These are phyloP conservation scores for Teratosphaeria destructans DNA, from an alignment of 2,329 filamentous ascomycete genomes.

Conservation along the genomic window DNA sequence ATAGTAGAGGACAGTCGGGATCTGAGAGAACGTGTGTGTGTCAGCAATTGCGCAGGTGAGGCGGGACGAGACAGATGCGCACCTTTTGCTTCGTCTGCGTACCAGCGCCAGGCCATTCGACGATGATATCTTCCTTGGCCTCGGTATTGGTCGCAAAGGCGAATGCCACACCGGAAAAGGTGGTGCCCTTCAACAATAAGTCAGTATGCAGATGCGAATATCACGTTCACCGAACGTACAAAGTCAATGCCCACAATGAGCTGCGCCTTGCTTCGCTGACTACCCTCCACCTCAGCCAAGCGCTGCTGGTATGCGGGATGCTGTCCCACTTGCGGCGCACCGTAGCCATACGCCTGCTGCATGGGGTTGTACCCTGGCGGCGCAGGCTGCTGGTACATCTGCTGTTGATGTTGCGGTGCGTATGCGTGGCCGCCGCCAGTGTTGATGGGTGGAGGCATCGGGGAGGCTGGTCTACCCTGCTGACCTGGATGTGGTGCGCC, in stretches of 20 bases:
- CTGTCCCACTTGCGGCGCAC: constrained; percentile 9
- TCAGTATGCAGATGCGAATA: not conserved
- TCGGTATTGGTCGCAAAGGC: constrained; percentile 90
- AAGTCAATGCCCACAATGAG: constrained; percentile 99
- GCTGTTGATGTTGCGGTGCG: constrained; percentile 33
- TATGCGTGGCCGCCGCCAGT: constrained; percentile 41
- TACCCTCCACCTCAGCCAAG: constrained; percentile 66
- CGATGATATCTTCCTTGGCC: constrained; percentile 96
- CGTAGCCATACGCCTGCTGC: constrained; percentile 12
- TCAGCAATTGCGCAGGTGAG: not conserved
- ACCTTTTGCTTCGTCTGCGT: constrained; percentile 99
- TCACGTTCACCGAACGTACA: constrained; percentile 43
- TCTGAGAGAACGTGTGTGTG: constrained; percentile 43
- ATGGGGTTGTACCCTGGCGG: constrained; percentile 30
- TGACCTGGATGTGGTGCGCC: constrained; percentile 31
- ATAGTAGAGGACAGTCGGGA: constrained; percentile 98
- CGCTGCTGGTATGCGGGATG: constrained; percentile 8
- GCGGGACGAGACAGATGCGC: constrained; percentile 12
- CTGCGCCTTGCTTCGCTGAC: constrained; percentile 85
- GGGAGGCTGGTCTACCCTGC: constrained; percentile 37
- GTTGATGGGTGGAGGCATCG: constrained; percentile 36
- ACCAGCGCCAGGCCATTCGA: constrained; percentile 95
- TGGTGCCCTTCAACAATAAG: constrained; percentile 61
- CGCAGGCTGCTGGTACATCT: constrained; percentile 29
- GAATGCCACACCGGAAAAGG: constrained; percentile 94